Evolutionary conservation across 768 basidiomycete genomes (phyloP).

Genomic region (Collybia nuda): DNA sequence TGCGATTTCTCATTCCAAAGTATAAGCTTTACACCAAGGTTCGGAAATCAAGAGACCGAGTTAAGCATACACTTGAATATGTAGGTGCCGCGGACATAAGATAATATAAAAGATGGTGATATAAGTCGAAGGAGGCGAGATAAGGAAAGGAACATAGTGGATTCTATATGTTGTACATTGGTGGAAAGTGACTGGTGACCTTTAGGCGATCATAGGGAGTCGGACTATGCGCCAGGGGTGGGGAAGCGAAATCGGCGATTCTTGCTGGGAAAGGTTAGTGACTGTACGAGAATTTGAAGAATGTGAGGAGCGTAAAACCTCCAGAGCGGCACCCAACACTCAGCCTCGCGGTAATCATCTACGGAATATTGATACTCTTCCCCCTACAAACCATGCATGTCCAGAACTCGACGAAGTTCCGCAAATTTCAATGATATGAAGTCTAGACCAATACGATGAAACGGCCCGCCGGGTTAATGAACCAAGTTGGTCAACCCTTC

Average conservation of each 20-base stretch:
- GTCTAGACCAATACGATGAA: conserved; percentile 17
- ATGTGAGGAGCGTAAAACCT: not conserved
- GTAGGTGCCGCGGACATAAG: not conserved
- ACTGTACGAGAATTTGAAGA: not conserved
- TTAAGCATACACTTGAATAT: not conserved
- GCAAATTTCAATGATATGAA: conserved; percentile 19
- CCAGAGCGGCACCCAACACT: not conserved
- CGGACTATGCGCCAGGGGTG: too few relatives aligned
- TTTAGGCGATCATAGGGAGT: too few relatives aligned
- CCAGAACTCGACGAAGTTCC: conserved; percentile 16
- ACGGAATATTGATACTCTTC: not conserved
- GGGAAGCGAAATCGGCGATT: not conserved
- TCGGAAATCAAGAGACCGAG: not conserved
- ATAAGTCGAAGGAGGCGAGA: not conserved
- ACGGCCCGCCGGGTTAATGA: conserved; percentile 10
- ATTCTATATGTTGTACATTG: not conserved
- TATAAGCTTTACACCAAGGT: not conserved
- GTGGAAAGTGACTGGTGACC: too few relatives aligned
- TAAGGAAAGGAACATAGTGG: not conserved
- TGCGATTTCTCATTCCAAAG: not conserved
- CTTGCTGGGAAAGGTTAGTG: conserved; percentile 2
- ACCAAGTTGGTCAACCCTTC: conserved; percentile 1
- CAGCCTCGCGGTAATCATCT: not conserved
- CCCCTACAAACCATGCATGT: not conserved
- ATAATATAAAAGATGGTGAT: not conserved